phyloP scores from a whole-genome alignment of 805 yeast species.

The Candida insectorum region DNA sequence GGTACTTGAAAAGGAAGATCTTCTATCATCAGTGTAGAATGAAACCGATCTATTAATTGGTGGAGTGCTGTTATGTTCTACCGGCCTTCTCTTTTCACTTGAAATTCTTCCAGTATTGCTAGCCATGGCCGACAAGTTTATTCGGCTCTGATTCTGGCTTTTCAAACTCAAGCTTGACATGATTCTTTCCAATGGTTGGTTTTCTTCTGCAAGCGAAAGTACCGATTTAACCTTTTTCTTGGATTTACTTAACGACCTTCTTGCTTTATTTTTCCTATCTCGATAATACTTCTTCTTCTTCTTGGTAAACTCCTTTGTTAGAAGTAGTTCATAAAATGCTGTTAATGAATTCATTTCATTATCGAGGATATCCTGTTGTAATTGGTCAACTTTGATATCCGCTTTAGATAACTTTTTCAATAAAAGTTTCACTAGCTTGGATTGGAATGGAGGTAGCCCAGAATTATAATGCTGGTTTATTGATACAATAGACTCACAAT shows the following conservation, averaged over 20 bases:
- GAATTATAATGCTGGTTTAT: conserved; percentile 36
- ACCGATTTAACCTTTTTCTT: conserved; percentile 34
- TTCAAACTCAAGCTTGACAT: conserved; percentile 33
- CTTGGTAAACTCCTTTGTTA: conserved; percentile 47
- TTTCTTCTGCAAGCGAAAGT: conserved; percentile 28
- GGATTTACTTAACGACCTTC: conserved; percentile 26
- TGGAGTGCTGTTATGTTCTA: conserved; percentile 2
- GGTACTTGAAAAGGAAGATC: conserved; percentile 13
- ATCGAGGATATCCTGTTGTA: conserved; percentile 55
- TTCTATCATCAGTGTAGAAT: conserved; percentile 14
- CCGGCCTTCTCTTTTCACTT: conserved; percentile 1
- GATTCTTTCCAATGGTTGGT: conserved; percentile 38
- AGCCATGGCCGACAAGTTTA: conserved; percentile 3
- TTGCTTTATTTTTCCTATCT: conserved; percentile 33
- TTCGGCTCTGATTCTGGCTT: conserved; percentile 18
- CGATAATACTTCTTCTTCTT: conserved; percentile 30
- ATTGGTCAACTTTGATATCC: conserved; percentile 60
- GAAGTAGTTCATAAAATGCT: conserved; percentile 69
- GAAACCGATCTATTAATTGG: conserved; percentile 17
- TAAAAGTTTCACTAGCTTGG: conserved; percentile 60
- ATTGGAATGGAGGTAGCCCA: conserved; percentile 42
- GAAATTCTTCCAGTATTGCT: conserved; percentile 4
- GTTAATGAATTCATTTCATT: conserved; percentile 67
- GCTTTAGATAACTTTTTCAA: conserved; percentile 56
- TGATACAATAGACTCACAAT: conserved; percentile 20